These are phyloP conservation scores for Coccomyxa sp. DNA, from an alignment of 139 green algal genomes.

Conservation along the genomic window DNA sequence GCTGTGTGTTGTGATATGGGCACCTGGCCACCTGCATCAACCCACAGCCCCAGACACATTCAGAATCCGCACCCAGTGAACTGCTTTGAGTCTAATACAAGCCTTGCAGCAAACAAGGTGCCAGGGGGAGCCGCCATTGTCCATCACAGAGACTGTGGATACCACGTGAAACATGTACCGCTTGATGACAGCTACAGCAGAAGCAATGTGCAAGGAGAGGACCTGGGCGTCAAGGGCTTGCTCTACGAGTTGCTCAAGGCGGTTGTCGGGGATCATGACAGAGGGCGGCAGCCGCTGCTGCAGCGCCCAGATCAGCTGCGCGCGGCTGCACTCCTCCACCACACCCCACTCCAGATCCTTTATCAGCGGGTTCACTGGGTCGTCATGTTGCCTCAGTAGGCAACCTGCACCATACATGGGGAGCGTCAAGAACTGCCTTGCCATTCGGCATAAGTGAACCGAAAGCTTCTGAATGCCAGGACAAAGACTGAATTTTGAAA, in stretches of 20 bases:
- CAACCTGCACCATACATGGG: background rate
- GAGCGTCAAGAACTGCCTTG: background rate
- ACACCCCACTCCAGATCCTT: background rate
- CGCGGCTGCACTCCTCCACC: background rate
- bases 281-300: slow-evolving; percentile 45
- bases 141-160: no score
- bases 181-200: no score
- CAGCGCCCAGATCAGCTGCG: slow-evolving; percentile 21
- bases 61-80: no score
- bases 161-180: no score
- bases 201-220: background rate
- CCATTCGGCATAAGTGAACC: no score
- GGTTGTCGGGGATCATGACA: slow-evolving; percentile 61
- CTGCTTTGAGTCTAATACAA: no score
- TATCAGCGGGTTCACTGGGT: slow-evolving; percentile 3
- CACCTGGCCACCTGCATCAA: slow-evolving; percentile 39
- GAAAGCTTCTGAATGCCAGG: no score
- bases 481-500: no score
- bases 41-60: background rate
- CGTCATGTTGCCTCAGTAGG: slow-evolving; percentile 4
- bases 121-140: no score
- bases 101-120: no score
- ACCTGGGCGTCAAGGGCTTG: slow-evolving; percentile 64
- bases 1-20: slow-evolving; percentile 59
- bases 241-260: slow-evolving; percentile 71